These are phyloP conservation scores for Diutina sp. DNA, from an alignment of 1,139 yeast genomes.

Conservation along the genomic window DNA sequence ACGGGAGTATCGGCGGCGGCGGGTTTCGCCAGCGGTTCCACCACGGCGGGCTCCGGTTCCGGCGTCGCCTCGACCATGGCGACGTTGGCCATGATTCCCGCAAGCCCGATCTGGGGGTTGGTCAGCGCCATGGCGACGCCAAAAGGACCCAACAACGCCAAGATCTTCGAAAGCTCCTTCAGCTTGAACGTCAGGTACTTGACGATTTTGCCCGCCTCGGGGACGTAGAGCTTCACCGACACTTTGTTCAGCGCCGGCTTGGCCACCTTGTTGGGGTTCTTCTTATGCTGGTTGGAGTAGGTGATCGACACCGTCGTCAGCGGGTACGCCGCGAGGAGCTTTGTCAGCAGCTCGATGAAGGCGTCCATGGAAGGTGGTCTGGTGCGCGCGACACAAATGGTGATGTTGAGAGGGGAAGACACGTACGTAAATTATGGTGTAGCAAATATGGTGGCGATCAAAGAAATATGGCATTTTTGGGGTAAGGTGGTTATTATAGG, in stretches of 20 bases:
- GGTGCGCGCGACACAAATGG: background rate
- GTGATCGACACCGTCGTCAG: constrained; percentile 1
- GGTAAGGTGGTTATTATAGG: too few species aligned
- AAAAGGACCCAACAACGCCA: constrained; percentile 78
- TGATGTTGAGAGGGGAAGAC: background rate
- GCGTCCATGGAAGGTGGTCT: background rate
- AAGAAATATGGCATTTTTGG: too few species aligned
- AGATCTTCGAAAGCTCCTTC: constrained; percentile 68
- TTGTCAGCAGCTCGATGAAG: constrained; percentile 1
- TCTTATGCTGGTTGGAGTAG: constrained; percentile 6
- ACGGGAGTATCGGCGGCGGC: background rate
- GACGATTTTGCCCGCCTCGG: constrained; percentile 56
- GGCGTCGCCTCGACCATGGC: background rate
- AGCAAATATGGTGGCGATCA: too few species aligned
- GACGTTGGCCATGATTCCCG: background rate
- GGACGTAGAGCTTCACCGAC: constrained; percentile 59
- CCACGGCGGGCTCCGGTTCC: background rate
- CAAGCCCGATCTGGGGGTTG: background rate
- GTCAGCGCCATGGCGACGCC: constrained; percentile 34
- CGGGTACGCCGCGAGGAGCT: constrained; percentile 1
- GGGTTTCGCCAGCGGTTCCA: background rate
- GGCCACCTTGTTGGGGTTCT: constrained; percentile 9
- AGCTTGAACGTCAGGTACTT: constrained; percentile 47
- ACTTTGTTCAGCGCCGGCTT: constrained; percentile 24
- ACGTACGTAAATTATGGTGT: background rate